Evolutionary conservation across 2,329 filamentous ascomycete species (phyloP).

Genomic region (Claviceps sorghi): DNA sequence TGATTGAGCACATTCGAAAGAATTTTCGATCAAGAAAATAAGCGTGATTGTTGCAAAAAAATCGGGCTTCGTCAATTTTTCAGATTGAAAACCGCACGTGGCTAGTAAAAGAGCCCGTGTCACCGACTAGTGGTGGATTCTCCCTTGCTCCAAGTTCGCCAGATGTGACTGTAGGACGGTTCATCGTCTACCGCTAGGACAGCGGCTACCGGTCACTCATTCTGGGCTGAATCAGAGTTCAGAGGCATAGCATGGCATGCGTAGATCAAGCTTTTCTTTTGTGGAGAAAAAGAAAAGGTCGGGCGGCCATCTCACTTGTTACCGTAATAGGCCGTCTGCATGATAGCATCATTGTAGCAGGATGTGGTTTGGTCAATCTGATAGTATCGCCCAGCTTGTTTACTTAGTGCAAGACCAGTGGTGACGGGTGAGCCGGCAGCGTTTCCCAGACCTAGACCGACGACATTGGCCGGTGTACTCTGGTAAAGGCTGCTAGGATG

Average conservation of each 20-base stretch:
- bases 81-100: neutral
- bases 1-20: neutral
- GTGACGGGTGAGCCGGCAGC: conserved; percentile 8
- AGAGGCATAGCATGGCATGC: neutral
- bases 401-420: conserved; percentile 5
- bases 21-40: neutral
- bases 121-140: neutral
- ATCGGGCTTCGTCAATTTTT: neutral
- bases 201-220: neutral
- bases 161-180: neutral
- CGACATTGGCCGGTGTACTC: conserved; percentile 25
- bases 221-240: neutral
- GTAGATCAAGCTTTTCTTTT: neutral
- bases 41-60: conserved; percentile 1
- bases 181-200: neutral
- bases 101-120: neutral
- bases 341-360: conserved; percentile 21
- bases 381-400: conserved; percentile 12
- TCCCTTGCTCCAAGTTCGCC: neutral
- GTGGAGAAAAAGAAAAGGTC: neutral
- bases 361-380: conserved; percentile 20
- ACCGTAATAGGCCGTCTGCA: conserved; percentile 19
- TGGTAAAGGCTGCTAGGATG: conserved; percentile 36
- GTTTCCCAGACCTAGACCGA: conserved; percentile 3
- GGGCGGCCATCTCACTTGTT: conserved; percentile 9